phyloP scores from a whole-genome alignment of 768 basidiomycete genomes.

The Naganishia vishniacii region DNA sequence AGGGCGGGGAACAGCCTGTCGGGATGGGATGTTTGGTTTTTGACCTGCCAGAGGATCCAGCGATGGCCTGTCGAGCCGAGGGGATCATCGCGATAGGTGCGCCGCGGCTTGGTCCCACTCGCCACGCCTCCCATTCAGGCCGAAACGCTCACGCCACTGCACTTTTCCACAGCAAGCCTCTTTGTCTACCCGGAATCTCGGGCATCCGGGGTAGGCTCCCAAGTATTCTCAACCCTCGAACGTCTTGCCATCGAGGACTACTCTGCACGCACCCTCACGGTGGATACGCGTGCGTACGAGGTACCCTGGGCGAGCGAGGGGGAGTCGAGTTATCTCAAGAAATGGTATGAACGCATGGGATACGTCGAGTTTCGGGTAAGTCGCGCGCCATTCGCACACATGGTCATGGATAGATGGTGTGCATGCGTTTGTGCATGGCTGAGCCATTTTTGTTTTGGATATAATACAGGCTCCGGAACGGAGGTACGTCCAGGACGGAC shows the following conservation, averaged over 20 bases:
- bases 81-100: constrained; percentile 30
- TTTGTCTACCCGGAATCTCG: constrained; percentile 33
- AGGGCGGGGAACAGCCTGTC: constrained; percentile 25
- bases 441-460: neutral
- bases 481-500: constrained; percentile 1
- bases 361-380: constrained; percentile 32
- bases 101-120: too few relatives aligned
- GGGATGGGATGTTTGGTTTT: constrained; percentile 39
- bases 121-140: neutral
- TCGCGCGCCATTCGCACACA: neutral
- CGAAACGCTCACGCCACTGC: neutral
- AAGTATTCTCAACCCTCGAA: constrained; percentile 32
- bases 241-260: constrained; percentile 26
- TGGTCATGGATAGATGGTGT: too few relatives aligned
- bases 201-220: constrained; percentile 22
- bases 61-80: constrained; percentile 26
- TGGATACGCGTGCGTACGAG: constrained; percentile 33
- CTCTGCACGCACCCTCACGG: constrained; percentile 30
- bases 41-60: constrained; percentile 27
- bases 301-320: constrained; percentile 3
- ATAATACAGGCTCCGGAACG: neutral
- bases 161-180: constrained; percentile 30
- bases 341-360: constrained; percentile 32
- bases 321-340: constrained; percentile 10
- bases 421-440: too few relatives aligned